These are phyloP conservation scores for Lodderomyces oxycetoniae DNA, from an alignment of 1,139 yeast species.

Conservation along the genomic window DNA sequence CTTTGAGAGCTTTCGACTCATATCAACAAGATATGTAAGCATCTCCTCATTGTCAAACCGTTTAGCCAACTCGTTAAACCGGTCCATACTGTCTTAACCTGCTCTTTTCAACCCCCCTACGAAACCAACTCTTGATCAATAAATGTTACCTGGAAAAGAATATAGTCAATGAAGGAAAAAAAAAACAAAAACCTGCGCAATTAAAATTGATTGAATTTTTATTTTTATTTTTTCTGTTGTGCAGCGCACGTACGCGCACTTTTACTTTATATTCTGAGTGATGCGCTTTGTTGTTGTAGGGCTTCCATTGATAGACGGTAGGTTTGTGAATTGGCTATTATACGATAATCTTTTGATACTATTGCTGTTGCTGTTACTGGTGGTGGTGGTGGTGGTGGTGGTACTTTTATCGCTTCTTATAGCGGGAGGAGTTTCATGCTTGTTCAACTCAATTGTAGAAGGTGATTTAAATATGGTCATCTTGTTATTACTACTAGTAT, in stretches of 20 bases:
- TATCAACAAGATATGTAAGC: slow-evolving; percentile 22
- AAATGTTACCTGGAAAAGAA: too few relatives aligned
- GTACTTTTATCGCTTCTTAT: slow-evolving; percentile 4
- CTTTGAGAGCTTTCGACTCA: slow-evolving; percentile 20
- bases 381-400: too few relatives aligned
- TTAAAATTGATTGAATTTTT: too few relatives aligned
- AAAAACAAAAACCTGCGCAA: too few relatives aligned
- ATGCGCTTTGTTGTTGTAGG: slow-evolving; percentile 11
- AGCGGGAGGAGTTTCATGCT: slow-evolving; percentile 3
- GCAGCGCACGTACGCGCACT: too few relatives aligned
- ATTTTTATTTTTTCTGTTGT: too few relatives aligned
- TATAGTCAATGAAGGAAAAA: too few relatives aligned
- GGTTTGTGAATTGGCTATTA: slow-evolving; percentile 13
- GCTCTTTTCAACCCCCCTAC: neutral
- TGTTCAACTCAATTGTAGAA: slow-evolving; percentile 23
- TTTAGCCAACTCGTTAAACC: slow-evolving; percentile 17
- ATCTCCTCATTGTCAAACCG: slow-evolving; percentile 21
- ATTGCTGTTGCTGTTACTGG: slow-evolving; percentile 1
- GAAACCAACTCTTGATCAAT: neutral
- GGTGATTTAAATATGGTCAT: slow-evolving; percentile 17
- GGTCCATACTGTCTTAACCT: slow-evolving; percentile 11
- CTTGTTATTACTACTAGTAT: too few relatives aligned
- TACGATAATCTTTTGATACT: slow-evolving; percentile 11
- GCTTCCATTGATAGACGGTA: slow-evolving; percentile 15
- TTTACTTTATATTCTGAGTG: too few relatives aligned